Evolutionary conservation across 345 rosid species (phyloP).

Genomic region (Boechera divaricarpa): DNA sequence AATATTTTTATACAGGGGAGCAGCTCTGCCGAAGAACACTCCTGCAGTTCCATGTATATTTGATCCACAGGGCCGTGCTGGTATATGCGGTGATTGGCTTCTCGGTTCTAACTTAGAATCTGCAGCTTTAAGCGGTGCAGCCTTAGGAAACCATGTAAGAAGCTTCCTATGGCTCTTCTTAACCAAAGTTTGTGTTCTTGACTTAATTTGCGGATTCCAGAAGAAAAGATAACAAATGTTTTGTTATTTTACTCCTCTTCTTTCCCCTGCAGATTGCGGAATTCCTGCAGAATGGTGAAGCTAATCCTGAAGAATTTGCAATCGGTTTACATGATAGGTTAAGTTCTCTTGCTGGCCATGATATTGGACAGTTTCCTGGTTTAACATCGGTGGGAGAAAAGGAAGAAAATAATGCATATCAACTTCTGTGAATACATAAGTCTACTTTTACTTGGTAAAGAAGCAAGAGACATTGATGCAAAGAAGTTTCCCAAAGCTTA

Average conservation of each 20-base stretch:
- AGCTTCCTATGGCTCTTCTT: conserved; percentile 18
- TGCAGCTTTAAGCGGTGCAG: conserved; percentile 86
- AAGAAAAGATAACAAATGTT: conserved; percentile 7
- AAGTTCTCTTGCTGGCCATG: conserved; percentile 59
- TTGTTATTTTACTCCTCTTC: conserved; percentile 15
- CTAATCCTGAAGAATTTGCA: conserved; percentile 62
- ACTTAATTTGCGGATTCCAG: background rate
- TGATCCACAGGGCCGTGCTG: conserved; percentile 89
- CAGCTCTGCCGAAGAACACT: conserved; percentile 85
- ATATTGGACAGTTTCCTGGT: conserved; percentile 84
- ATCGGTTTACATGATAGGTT: conserved; percentile 68
- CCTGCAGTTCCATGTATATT: conserved; percentile 77
- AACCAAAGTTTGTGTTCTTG: background rate
- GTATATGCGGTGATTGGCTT: conserved; percentile 96
- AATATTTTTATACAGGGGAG: conserved; percentile 63
- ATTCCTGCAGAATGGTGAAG: conserved; percentile 59
- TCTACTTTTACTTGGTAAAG: conserved; percentile 13
- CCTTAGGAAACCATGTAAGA: conserved; percentile 79
- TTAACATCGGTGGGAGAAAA: conserved; percentile 43
- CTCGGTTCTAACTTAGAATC: conserved; percentile 85
- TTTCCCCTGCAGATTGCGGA: conserved; percentile 64
- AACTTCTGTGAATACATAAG: conserved; percentile 42
- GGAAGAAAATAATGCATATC: conserved; percentile 45
- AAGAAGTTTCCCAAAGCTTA: conserved; percentile 17
- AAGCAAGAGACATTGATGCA: conserved; percentile 25